Evolutionary conservation across 2,329 filamentous ascomycete species (phyloP).

Genomic region (Sarocladium brachiariae): DNA sequence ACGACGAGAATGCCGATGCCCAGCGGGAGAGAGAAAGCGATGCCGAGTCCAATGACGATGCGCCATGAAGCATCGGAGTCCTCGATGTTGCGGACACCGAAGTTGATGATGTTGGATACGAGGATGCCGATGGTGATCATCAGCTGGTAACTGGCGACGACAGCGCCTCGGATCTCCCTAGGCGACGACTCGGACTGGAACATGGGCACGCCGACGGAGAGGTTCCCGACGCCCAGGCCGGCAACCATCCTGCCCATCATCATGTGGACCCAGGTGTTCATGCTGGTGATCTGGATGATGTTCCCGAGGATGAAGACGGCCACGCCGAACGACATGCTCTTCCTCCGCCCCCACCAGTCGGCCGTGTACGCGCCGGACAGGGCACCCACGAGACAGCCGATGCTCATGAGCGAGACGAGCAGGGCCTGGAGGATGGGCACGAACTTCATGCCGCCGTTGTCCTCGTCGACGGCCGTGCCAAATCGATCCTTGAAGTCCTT

Average conservation of each 20-base stretch:
- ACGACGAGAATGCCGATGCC: slow-evolving; percentile 45
- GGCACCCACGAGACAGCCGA: slow-evolving; percentile 49
- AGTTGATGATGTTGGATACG: slow-evolving; percentile 48
- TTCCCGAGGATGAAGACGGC: slow-evolving; percentile 57
- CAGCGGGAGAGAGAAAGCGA: slow-evolving; percentile 44
- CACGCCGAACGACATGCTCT: slow-evolving; percentile 45
- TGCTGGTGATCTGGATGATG: slow-evolving; percentile 57
- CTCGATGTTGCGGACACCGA: slow-evolving; percentile 37
- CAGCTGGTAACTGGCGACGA: slow-evolving; percentile 66
- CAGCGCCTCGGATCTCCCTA: slow-evolving; percentile 54
- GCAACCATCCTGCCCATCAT: slow-evolving; percentile 60
- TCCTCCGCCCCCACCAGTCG: slow-evolving; percentile 51
- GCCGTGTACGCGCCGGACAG: slow-evolving; percentile 47
- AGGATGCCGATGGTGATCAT: slow-evolving; percentile 68
- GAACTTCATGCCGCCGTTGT: slow-evolving; percentile 31
- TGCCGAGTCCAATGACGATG: slow-evolving; percentile 52
- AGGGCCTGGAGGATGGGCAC: slow-evolving; percentile 38
- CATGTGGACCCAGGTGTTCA: slow-evolving; percentile 53
- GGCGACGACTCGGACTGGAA: slow-evolving; percentile 60
- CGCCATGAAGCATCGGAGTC: slow-evolving; percentile 48
- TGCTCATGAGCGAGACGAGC: slow-evolving; percentile 49
- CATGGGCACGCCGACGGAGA: slow-evolving; percentile 60
- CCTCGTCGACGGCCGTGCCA: slow-evolving; percentile 26
- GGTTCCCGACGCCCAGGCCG: slow-evolving; percentile 59
- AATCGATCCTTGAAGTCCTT: slow-evolving; percentile 51